Evolutionary conservation across 1,284 basidiomycete species (phyloP), one percentile per base, ranked within the genome.

Genomic region (Stereum hirsutum): DNA sequence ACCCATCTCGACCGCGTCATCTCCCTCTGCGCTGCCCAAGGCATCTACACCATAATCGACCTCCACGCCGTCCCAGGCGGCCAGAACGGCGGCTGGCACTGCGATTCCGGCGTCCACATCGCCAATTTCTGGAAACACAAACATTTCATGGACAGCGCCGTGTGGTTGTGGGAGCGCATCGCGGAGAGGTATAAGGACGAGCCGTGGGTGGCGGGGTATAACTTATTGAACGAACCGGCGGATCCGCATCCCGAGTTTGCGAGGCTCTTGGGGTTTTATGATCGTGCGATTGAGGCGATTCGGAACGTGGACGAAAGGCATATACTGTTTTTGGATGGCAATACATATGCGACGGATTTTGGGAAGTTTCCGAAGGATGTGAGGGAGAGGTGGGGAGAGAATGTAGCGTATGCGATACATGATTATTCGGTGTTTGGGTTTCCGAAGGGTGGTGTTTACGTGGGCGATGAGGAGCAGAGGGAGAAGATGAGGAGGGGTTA

Each of bases 331-430:
- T 63, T 78, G 45, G 81, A 81, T 52, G 79, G 81, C 23, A 88
- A 85, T 62, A 87, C 81, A 4, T 87, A 78, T 54, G 81, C 81
- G 3, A 75, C 78, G 1, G 86, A 89, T 57, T 86, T 88, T 53
- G 75, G 74, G n/a, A 66, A 69, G 50, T 89, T 88, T 56, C 56
- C 52, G 15, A 73, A 70, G n/a, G 72, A 81, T 46, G 68, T 69
- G 2, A 63, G 65, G 42, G 59, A 62, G 44, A 62, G 66, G 40
- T 81, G 81, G 73, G 59, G 39, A 10, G 59, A 40, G 2, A 88
- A 88, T 52, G 72, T 73, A 5, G 81, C 81, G 6, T 89, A 83
- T 57, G 69, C 83, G 12, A 84, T 88, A 48, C 86, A 89, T 54
- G 87, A 88, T 60, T 87, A 86, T 56, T 70, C 69, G 3, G 50